Percentiles rank a stretch among this genome's conserved stretches.
Conservation (phyloP, 2,329 filamentous ascomycete genomes). For the Madurella fahalii region DNA sequence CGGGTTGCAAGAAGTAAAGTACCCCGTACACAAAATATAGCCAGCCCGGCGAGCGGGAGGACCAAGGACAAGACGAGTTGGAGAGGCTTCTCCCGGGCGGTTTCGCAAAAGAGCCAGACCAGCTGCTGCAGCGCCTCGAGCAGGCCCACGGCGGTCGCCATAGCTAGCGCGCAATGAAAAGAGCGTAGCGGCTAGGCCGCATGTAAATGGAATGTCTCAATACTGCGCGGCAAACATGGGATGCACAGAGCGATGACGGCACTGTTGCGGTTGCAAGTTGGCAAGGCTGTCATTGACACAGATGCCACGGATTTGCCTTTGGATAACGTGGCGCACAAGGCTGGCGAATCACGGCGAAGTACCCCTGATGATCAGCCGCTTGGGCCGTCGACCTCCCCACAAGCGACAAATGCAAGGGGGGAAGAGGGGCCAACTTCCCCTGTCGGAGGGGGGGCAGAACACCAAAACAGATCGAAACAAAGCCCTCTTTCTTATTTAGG, state of each 20-base stretch:
- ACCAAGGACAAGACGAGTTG: constrained; percentile 37
- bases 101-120: constrained; percentile 34
- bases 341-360: constrained; percentile 17
- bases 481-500: no score
- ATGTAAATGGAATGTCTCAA: constrained; percentile 2
- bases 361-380: constrained; percentile 13
- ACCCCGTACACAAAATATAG: constrained; percentile 37
- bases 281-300: constrained; percentile 11
- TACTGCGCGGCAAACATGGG: constrained; percentile 2
- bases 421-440: no score
- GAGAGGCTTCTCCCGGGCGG: constrained; percentile 37
- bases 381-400: not conserved
- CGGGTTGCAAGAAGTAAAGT: not conserved
- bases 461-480: no score
- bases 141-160: constrained; percentile 19
- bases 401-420: not conserved
- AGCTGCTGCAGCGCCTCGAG: constrained; percentile 34
- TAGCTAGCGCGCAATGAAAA: constrained; percentile 6
- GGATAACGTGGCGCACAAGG: constrained; percentile 20
- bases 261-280: not conserved
- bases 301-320: constrained; percentile 16
- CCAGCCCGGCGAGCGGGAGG: constrained; percentile 32
- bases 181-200: constrained; percentile 2
- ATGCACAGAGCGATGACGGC: not conserved
- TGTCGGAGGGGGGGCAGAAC: no score